Evolutionary conservation across 352 stramenopile genomes (phyloP), one percentile per base, ranked within the genome.

Genomic region (Globisporangium nagaii): DNA sequence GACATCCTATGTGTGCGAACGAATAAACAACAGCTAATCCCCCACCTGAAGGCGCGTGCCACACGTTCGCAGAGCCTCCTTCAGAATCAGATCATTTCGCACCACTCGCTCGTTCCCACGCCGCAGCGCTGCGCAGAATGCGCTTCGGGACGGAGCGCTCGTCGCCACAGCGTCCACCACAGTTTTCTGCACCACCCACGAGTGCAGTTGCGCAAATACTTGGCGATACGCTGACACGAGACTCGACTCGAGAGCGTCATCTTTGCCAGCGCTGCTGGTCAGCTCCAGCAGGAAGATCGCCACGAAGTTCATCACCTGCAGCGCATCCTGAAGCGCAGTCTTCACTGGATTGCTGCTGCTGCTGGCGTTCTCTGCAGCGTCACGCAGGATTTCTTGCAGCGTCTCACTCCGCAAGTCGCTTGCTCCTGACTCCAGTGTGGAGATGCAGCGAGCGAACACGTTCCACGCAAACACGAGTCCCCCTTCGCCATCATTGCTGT

Each of bases 391-490:
- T 10, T 61, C 45, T 28, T 50, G 45, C 27, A 61, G 9, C 4
- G 45, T 56, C 20, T 24, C 54, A 40, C 17, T 61, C 35, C 47
- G 54, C 17, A 61, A 28, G n/a, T 61, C 54, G 17, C 34, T 12
- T 22, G 31, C 40, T 32, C 25, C 42, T 22, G 48, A 19, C 40
- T 63, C 56, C 22, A 63, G 40, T 19, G 19, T 28, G 17, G 48
- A 30, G 39, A 63, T 47, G 8, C 32, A 30, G 7, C 39, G 47
- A 9, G 40, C 42, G 20, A 58, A 30, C 6, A 22, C 36, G 17
- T 63, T 57, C 37, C 50, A 58, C n/a, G 56, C 56, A n/a, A 63
- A 63, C 9, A 58, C n/a, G 15, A 48, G 35, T 13, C 54, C 54
- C 30, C 53, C n/a, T 42, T 28, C 27, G 12, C 35, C 42, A 1